Percentiles rank a stretch among this genome's conserved stretches.
Conservation (phyloP, 768 basidiomycete species). For the Collybia sordida region DNA sequence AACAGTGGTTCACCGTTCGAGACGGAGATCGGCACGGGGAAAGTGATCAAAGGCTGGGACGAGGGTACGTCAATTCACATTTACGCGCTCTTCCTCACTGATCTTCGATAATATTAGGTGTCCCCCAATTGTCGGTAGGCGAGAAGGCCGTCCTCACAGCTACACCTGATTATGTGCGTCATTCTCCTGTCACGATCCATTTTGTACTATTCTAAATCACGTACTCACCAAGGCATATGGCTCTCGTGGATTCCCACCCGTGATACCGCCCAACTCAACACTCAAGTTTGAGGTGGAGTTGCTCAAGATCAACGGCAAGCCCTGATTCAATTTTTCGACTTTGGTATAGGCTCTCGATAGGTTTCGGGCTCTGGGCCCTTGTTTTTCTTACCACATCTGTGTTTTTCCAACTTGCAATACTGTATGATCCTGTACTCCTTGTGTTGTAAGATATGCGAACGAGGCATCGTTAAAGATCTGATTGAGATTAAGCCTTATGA, state of each 20-base stretch:
- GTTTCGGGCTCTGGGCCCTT: slow-evolving; percentile 15
- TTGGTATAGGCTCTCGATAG: slow-evolving; percentile 9
- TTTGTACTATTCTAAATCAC: slow-evolving; percentile 1
- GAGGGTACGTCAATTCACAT: slow-evolving; percentile 54
- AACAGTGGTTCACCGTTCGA: slow-evolving; percentile 57
- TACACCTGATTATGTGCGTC: slow-evolving; percentile 76
- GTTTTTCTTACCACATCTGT: slow-evolving; percentile 19
- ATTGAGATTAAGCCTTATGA: background rate
- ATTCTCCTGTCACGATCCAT: slow-evolving; percentile 4
- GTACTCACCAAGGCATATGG: slow-evolving; percentile 62
- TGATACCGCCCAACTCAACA: slow-evolving; percentile 75
- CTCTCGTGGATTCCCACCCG: slow-evolving; percentile 68
- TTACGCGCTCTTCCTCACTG: slow-evolving; percentile 1
- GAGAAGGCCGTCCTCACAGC: slow-evolving; percentile 67
- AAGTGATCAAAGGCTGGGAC: slow-evolving; percentile 91
- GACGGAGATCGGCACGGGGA: slow-evolving; percentile 74
- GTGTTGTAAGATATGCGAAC: slow-evolving; percentile 3
- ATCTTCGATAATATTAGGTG: slow-evolving; percentile 47
- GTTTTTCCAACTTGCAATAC: slow-evolving; percentile 24
- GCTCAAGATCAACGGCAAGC: slow-evolving; percentile 54
- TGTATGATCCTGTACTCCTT: slow-evolving; percentile 27
- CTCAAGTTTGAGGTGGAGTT: slow-evolving; percentile 86
- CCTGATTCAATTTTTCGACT: slow-evolving; percentile 6
- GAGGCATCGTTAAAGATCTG: slow-evolving; percentile 6
- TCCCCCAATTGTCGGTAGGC: slow-evolving; percentile 74